Evolutionary conservation across 768 basidiomycete genomes (phyloP), one percentile per base, ranked within the genome.

Genomic region (Porpolomopsis calyptriformis): DNA sequence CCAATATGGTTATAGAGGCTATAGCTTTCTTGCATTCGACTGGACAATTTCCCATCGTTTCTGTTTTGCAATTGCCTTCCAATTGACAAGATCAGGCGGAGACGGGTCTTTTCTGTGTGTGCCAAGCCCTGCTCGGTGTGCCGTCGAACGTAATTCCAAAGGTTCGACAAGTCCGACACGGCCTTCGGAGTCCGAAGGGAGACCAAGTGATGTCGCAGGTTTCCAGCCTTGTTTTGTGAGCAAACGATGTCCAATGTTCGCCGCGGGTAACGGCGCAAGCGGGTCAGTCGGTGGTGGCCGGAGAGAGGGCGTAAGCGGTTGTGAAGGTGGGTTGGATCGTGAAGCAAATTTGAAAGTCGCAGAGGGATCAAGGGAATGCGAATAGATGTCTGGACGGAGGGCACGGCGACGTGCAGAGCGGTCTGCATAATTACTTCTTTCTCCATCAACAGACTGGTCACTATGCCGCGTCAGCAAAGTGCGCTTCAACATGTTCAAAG

Each of bases 181-280:
- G 25, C 59, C 67, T 24, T 67, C 68, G 9, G 60, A 58, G 9
- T 51, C 20, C 14, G 52, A 50, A 5, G 58, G 43, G 11, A 56
- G 49, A 2, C 78, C 78, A 14, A 83, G 68, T 2, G 72, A 65
- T 19, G 70, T 68, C 1, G 85, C 86, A 7, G 82, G 85, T 14
- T 68, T 64, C 87, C 86, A 89, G 1, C 85, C 85, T 59, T 84
- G 83, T 57, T 79, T 82, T 59, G 78, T 64, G 1, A 88, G 66
- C 24, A 89, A 64, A 29, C 67, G 70, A 54, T 83, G 77, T 0
- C 85, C 87, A 44, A 87, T 64, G 54, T 85, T 88, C 14, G 68
- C 65, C 2, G 69, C 55, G 2, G 75, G 57, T 18, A 87, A 55
- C 0, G 82, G 77, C 4, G 60, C 53, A 16, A 78, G 64, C 11